phyloP scores from a whole-genome alignment of 2,329 filamentous ascomycete genomes.

The Colletotrichum truncatum region DNA sequence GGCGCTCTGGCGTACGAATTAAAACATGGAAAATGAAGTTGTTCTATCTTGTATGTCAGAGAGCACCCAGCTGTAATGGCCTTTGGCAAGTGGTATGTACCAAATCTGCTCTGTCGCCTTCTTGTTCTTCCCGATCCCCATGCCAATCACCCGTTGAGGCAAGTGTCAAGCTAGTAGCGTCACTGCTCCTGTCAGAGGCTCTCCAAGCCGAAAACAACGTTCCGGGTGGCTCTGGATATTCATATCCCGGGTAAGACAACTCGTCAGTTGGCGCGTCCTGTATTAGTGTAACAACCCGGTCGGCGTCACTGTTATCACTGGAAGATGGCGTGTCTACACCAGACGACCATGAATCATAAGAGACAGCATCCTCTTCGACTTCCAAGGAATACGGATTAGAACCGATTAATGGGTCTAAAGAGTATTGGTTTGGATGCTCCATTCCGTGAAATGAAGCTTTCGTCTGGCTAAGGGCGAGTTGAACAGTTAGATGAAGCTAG shows the following conservation, averaged over 20 bases:
- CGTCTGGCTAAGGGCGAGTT: background rate
- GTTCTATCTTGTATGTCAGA: background rate
- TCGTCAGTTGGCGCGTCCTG: background rate
- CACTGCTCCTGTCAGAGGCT: background rate
- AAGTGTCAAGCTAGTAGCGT: background rate
- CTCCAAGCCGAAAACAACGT: background rate
- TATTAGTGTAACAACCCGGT: background rate
- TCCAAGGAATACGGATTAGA: background rate
- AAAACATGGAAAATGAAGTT: background rate
- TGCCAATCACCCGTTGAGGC: background rate
- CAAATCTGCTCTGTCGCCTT: background rate
- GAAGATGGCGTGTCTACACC: background rate
- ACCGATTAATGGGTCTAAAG: background rate
- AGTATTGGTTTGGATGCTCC: background rate
- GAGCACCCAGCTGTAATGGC: background rate
- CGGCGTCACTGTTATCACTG: background rate
- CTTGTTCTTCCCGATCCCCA: background rate
- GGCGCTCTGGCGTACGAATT: background rate
- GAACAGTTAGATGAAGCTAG: background rate
- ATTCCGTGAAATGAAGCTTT: background rate
- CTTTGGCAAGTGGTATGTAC: background rate
- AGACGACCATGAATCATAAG: background rate
- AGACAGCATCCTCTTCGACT: background rate
- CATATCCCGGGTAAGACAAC: background rate
- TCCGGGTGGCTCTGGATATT: background rate